Base-by-base conservation (phyloP, 2,329 filamentous ascomycete genomes). In the Trichoderma pleuroti region DNA sequence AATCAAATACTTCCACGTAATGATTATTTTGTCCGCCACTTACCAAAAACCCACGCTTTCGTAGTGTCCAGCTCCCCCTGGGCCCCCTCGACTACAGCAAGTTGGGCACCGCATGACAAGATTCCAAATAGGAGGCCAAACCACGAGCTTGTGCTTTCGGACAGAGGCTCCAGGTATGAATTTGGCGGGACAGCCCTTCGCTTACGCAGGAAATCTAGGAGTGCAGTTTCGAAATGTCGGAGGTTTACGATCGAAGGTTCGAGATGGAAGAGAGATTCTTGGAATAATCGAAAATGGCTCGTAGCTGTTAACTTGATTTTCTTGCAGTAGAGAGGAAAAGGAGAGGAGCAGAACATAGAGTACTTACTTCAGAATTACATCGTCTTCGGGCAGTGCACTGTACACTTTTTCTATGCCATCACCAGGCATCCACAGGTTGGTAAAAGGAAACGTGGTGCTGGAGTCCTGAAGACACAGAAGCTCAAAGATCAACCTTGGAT, bases 321-420 rank as follows among this genome's bases (percentile, higher is more conserved):
- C 8, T 24, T 7, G 3, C 46, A 18, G 24, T 30, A 28, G 6
- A 8, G 46, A 0, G 5, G n/a, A n/a, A 42, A 24, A 3, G 9
- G 9, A 0, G 30, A 56, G 16, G 32, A 14, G 42, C 1, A 5
- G 21, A n/a, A 8, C 14, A 21, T 9, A 12, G 3, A 12, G 14
- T 39, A 30, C 26, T 36, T 39, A 66, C 63, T 42, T 56, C 11
- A 66, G 4, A 21, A 66, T 66, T n/a, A 66, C 63, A 28, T 66
- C 30, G 24, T 66, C 63, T 28, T 66, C 63, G 16, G 63, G 63
- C 10, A 66, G 28, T 24, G 63, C 63, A 14, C 46, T 66, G 8
- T 66, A 66, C 21, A 66, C 63, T 24, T 66, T 66, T 66, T 66
- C 63, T 56, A 66, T 66, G 46, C 63, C 63, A 56, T 66, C 63